A percentile compares a stretch with the other conserved stretches of the same genome.
Conservation (phyloP, 352 stramenopile genomes). For the Phytopythium helicoides region DNA sequence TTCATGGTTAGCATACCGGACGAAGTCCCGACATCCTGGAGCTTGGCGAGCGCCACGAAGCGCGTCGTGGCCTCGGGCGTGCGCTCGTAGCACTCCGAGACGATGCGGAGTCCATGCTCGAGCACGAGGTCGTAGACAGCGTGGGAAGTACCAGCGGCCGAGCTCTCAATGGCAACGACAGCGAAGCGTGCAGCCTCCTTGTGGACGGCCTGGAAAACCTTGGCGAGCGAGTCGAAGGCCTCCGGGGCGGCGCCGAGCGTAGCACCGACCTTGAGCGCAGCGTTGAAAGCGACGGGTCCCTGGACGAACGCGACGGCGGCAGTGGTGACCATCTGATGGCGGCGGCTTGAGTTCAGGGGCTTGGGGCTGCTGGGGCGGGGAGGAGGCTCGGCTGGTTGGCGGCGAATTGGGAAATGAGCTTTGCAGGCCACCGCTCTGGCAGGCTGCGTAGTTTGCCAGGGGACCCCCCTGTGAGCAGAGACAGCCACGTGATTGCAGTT, state of each 20-base stretch:
- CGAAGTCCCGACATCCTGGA: background rate
- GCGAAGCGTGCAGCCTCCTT: conserved; percentile 91
- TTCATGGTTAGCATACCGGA: background rate
- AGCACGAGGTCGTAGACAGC: conserved; percentile 92
- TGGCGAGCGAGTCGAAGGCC: conserved; percentile 51
- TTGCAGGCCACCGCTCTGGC: too few relatives aligned
- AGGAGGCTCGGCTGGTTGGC: too few relatives aligned
- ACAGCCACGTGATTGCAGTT: too few relatives aligned
- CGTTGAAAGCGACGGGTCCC: background rate
- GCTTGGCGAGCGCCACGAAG: conserved; percentile 66
- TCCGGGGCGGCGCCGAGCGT: conserved; percentile 50
- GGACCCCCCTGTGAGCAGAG: too few relatives aligned
- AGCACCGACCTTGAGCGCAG: conserved; percentile 33
- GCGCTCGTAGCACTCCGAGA: conserved; percentile 57
- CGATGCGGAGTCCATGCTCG: conserved; percentile 63
- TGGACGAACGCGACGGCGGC: conserved; percentile 2
- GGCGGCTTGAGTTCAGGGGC: too few relatives aligned
- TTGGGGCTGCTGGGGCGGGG: too few relatives aligned
- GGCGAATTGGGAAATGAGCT: too few relatives aligned
- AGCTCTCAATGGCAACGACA: conserved; percentile 95
- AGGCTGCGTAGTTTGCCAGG: too few relatives aligned
- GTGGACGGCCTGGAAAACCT: conserved; percentile 53
- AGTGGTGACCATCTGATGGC: background rate
- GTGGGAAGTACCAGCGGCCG: conserved; percentile 93
- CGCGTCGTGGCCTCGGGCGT: conserved; percentile 85